Evolutionary conservation across 2,329 filamentous ascomycete species (phyloP).

Genomic region (Chrysosporium keratinophilum): DNA sequence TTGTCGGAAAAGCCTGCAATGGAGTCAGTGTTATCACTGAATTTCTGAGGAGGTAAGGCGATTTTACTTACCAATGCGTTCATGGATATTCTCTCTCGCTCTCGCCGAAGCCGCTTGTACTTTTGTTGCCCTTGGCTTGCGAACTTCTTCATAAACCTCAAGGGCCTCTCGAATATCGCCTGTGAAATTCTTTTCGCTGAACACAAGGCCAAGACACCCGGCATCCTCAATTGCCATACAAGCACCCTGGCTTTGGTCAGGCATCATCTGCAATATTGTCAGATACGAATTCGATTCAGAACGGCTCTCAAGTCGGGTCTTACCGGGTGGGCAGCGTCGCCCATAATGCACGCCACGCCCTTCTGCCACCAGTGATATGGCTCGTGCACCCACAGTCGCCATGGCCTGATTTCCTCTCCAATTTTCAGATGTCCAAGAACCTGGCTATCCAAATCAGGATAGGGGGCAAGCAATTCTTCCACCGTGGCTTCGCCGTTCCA

Average conservation of each 20-base stretch:
- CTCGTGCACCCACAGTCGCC: conserved; percentile 55
- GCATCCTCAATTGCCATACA: conserved; percentile 61
- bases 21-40: neutral
- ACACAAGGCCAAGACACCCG: conserved; percentile 52
- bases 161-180: conserved; percentile 43
- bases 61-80: conserved; percentile 45
- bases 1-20: conserved; percentile 19
- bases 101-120: conserved; percentile 50
- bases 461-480: conserved; percentile 52
- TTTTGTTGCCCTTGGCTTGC: conserved; percentile 45
- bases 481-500: conserved; percentile 49
- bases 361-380: conserved; percentile 51
- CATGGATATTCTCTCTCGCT: conserved; percentile 52
- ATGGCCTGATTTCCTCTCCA: conserved; percentile 53
- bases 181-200: conserved; percentile 40
- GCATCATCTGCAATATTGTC: conserved; percentile 45
- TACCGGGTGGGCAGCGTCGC: conserved; percentile 57
- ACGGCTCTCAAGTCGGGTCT: conserved; percentile 11
- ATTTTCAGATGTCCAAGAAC: conserved; percentile 50
- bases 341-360: conserved; percentile 47
- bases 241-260: conserved; percentile 58
- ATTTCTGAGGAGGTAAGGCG: neutral
- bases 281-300: neutral
- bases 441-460: conserved; percentile 49
- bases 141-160: conserved; percentile 43